These are phyloP conservation scores for Mitragyna speciosa DNA, from an alignment of 257 asterid genomes.

Conservation along the genomic window DNA sequence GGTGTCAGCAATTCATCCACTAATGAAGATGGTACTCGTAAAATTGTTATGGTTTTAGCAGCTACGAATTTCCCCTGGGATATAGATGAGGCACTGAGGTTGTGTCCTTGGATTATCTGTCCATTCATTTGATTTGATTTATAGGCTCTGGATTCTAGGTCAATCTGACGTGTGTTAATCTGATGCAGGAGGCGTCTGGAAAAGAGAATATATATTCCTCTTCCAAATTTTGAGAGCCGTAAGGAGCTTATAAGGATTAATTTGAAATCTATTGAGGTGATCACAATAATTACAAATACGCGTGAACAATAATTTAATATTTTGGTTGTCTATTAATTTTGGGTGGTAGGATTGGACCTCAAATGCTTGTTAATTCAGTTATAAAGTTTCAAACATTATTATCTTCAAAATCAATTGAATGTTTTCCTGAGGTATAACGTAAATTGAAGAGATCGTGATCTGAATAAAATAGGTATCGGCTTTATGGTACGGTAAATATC, in stretches of 20 bases:
- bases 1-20: constrained; percentile 83
- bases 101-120: constrained; percentile 20
- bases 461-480: neutral
- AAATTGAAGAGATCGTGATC: neutral
- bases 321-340: neutral
- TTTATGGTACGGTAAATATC: neutral
- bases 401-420: neutral
- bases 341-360: neutral
- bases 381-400: neutral
- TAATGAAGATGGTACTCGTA: constrained; percentile 90
- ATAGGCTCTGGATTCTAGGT: neutral
- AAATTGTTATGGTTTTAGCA: constrained; percentile 97
- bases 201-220: constrained; percentile 92
- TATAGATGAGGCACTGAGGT: constrained; percentile 98
- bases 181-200: constrained; percentile 87
- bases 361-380: neutral
- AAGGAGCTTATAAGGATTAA: constrained; percentile 90
- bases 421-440: neutral
- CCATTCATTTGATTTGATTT: constrained; percentile 4
- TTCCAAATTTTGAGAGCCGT: constrained; percentile 84
- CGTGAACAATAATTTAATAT: neutral
- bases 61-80: constrained; percentile 99
- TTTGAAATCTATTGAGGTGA: constrained; percentile 90
- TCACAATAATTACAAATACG: neutral
- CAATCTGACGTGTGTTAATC: constrained; percentile 26